Evolutionary conservation across 2,329 filamentous ascomycete species (phyloP), one percentile per base, ranked within the genome.

Genomic region (Pyrenochaeta sp.): DNA sequence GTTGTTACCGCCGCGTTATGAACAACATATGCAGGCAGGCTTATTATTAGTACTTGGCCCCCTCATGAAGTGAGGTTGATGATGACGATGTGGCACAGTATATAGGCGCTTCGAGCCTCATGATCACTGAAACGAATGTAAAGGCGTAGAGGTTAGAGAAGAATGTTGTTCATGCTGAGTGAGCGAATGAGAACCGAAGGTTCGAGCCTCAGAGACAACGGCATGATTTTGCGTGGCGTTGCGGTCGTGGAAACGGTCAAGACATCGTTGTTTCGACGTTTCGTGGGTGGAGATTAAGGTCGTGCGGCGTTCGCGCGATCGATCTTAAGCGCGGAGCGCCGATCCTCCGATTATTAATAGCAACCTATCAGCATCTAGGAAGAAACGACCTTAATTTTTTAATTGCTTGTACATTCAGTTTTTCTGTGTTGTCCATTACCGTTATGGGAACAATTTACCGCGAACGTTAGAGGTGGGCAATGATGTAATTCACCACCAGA

Each of bases 31-130:
- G 65, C 65, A 65, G 53, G 48, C 54, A 53, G 53, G 51, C 49
- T 52, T 71, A 73, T 69, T 59, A 59, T 66, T 73, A 70, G 69
- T 52, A 47, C 52, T 64, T 59, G 54, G 68, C 68, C 69, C 71
- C 70, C 58, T 59, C 42, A 52, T 60, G 58, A 62, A 56, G 64
- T 61, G 57, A 62, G 56, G 60, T 59, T 50, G 54, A 61, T 54
- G 56, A 65, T 62, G 49, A 64, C 61, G 56, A 54, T 70, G 67
- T 53, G 69, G 69, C 71, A 67, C 64, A 62, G 70, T 61, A 52
- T 59, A 61, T 50, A 61, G 61, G 68, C 66, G 69, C 62, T 64
- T 64, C 59, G 53, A 67, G 64, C 66, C 60, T 67, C 60, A 58
- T 53, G 39, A 50, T 30, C 45, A 46, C 44, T 65, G 57, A 62